Percentiles rank a stretch among this genome's conserved stretches.
phyloP scores from a whole-genome alignment of 2,329 filamentous ascomycete species.

The Erysiphe pulchra region DNA sequence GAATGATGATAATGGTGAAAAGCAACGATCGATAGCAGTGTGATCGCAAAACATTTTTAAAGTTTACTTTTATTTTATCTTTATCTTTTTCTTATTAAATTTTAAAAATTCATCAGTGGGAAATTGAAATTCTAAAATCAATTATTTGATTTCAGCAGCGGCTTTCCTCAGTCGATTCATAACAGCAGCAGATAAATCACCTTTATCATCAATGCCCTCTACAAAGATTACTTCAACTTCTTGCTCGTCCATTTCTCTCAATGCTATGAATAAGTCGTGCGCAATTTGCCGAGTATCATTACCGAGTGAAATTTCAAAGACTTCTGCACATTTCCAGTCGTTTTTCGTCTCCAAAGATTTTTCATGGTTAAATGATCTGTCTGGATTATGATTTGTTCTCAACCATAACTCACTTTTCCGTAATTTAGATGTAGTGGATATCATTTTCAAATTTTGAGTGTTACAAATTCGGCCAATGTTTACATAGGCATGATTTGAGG shows the following conservation, averaged over 20 bases:
- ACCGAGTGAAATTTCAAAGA: constrained; percentile 48
- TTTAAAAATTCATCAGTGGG: too few relatives aligned
- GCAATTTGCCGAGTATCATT: constrained; percentile 48
- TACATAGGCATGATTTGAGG: too few relatives aligned
- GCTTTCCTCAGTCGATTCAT: constrained; percentile 69
- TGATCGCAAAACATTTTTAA: too few relatives aligned
- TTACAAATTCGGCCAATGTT: neutral
- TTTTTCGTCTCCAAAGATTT: too few relatives aligned
- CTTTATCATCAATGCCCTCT: constrained; percentile 59
- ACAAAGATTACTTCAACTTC: constrained; percentile 69
- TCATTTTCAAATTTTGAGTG: neutral
- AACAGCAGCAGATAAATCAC: constrained; percentile 63
- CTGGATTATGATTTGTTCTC: neutral
- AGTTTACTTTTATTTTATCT: too few relatives aligned
- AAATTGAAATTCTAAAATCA: neutral
- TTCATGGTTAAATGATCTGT: neutral
- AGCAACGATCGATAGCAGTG: too few relatives aligned
- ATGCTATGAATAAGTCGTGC: constrained; percentile 62
- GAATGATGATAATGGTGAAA: too few relatives aligned
- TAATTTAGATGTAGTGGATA: neutral
- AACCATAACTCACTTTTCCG: constrained; percentile 4
- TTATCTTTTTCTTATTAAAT: too few relatives aligned
- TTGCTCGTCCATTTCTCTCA: constrained; percentile 60
- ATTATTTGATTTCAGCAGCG: constrained; percentile 21
- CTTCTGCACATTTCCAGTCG: constrained; percentile 2